Evolutionary conservation across 1,284 basidiomycete species (phyloP), one percentile per base, ranked within the genome.

Genomic region (Gymnopus androsaceus): DNA sequence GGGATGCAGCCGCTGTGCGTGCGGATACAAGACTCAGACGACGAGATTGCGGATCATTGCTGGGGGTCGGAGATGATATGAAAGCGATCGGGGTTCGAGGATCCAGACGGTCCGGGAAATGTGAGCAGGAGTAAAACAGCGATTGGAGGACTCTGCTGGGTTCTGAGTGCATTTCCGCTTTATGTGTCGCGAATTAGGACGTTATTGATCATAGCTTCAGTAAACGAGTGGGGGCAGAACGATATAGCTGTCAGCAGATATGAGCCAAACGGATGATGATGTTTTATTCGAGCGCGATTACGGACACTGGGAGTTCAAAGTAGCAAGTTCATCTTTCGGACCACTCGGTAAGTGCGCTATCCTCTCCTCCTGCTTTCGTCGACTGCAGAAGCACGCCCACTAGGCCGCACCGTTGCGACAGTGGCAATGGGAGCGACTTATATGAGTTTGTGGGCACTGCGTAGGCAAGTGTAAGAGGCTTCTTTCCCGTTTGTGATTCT

Each of bases 261-360:
- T 64, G 76, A 82, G 59, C 87, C 88, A 0, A n/a, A 83, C 80
- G 4, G 88, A 90, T 62, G 78, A 84, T 50, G 88, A 90, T 64
- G 80, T 90, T n/a, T n/a, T 38, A 77, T 90, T 44, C 82, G 88
- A 25, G 84, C 88, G 47, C 83, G 88, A 12, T 71, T 90, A 33
- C 71, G 83, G 47, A 90, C 88, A 0, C 71, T 89, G 12, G 88
- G 88, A 36, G 82, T 90, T 9, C 88, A 90, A 67, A 87, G 90
- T 64, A 84, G 90, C 64, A 73, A 73, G 40, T 84, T 89, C 59
- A 72, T 77, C 48, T 83, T 90, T 61, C 83, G 87, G n/a, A n/a
- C n/a, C n/a, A 55, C 80, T 84, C 64, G 84, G 87, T 87, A 55
- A 8, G 77, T 68, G 1, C 1, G 37, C 23, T 27, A 37, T n/a